Percentiles rank a stretch among this genome's conserved stretches.
These are phyloP conservation scores for Auxenochlorella pyrenoidosa DNA, from an alignment of 139 green algal species.

Conservation along the genomic window DNA sequence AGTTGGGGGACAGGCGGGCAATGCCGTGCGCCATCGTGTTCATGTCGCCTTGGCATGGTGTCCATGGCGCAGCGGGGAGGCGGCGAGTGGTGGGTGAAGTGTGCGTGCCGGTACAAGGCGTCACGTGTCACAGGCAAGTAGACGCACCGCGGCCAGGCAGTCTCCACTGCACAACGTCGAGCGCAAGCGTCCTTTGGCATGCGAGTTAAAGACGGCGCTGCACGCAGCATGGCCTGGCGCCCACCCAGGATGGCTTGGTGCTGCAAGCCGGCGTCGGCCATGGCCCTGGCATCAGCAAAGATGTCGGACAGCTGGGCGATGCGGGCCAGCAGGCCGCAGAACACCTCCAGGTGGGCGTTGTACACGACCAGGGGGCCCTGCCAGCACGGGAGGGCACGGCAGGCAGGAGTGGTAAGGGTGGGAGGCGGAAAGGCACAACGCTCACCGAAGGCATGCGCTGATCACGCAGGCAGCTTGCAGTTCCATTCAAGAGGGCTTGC, in stretches of 20 bases:
- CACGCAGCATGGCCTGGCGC: too few species aligned
- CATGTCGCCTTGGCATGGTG: constrained; percentile 61
- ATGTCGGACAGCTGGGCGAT: constrained; percentile 87
- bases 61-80: too few species aligned
- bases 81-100: too few species aligned
- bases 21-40: constrained; percentile 91
- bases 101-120: too few species aligned
- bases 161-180: neutral
- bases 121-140: neutral
- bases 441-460: too few species aligned
- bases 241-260: constrained; percentile 67
- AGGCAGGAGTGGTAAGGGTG: neutral
- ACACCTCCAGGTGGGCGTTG: constrained; percentile 89
- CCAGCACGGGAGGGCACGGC: neutral
- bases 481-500: neutral
- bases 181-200: too few species aligned
- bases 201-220: too few species aligned
- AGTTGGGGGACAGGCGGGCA: constrained; percentile 81
- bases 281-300: constrained; percentile 59
- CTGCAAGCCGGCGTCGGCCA: constrained; percentile 16
- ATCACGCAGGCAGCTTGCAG: too few species aligned
- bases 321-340: constrained; percentile 84
- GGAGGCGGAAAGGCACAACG: too few species aligned
- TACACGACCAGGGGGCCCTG: constrained; percentile 79
- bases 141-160: neutral